Evolutionary conservation across 129 eudicot genomes (phyloP), one percentile per base, ranked within the genome.

Genomic region (Chrysanthemum lavandulifolium): DNA sequence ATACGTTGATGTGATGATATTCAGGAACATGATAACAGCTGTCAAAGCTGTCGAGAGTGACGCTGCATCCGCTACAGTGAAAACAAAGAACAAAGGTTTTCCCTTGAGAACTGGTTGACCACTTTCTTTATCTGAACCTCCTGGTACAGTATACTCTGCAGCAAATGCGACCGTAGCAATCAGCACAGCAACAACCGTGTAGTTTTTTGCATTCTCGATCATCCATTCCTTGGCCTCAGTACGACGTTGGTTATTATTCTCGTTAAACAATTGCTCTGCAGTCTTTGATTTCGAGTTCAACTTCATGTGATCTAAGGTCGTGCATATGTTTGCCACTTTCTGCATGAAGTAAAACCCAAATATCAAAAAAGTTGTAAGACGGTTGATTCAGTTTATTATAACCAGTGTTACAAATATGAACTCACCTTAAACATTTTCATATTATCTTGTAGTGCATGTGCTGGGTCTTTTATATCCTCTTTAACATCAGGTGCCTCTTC

Each of bases 141-240:
- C 84, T 4, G 87, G 87, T 13, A 84, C 73, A 0, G 88, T 84
- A 64, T 84, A 84, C n/a, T 79, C 84, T 18, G 84, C 88, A 14
- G 88, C 80, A 73, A 84, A 84, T 16, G 88, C 88, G 23, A 84
- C 88, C 0, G 85, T 84, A 0, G 88, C 88, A 19, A 84, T 84
- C 43, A 84, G 64, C 31, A 84, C 80, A 1, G 81, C 82, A 9
- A 84, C 80, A 4, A 84, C 71, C 4, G 85, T 65, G 69, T 83
- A 84, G 27, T 84, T 73, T 52, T 84, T 77, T 2, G 87, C 81
- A 10, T 74, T 80, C 10, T 83, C 79, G 52, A 73, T 69, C 71
- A 84, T 61, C 84, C 84, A 84, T 9, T 80, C 78, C 18, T 84
- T 73, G 48, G 88, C 85, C 3, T 76, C 56, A 0, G 4, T 0